phyloP scores from a whole-genome alignment of 208 protist genomes.

The Tritrichomonas musculus region DNA sequence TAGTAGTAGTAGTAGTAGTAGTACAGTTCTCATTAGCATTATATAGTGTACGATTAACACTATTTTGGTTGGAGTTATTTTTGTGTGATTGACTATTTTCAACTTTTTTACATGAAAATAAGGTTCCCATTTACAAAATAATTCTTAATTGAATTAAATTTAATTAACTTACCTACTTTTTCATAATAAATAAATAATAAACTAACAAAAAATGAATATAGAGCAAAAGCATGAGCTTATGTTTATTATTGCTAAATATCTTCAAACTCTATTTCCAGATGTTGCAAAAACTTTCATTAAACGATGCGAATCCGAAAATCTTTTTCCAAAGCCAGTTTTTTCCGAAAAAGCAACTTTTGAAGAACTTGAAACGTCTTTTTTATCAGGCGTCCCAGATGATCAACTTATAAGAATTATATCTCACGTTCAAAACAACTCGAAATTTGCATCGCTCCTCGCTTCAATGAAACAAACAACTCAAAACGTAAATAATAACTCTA shows the following conservation, averaged over 20 bases:
- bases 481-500: not conserved
- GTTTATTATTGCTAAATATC: not conserved
- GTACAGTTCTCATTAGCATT: too few relatives aligned
- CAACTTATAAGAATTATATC: not conserved
- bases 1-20: too few relatives aligned
- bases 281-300: not conserved
- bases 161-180: too few relatives aligned
- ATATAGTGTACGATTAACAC: too few relatives aligned
- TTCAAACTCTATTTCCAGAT: not conserved
- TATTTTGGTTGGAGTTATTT: too few relatives aligned
- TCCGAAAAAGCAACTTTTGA: not conserved
- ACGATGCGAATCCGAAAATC: not conserved
- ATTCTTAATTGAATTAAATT: too few relatives aligned
- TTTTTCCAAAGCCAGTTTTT: not conserved
- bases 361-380: not conserved
- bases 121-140: too few relatives aligned
- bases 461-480: not conserved
- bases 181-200: too few relatives aligned
- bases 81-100: too few relatives aligned
- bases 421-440: not conserved
- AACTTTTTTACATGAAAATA: too few relatives aligned
- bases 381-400: not conserved
- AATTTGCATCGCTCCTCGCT: not conserved
- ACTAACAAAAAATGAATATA: not conserved
- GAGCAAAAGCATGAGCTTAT: not conserved